Conservation (phyloP, 345 rosid species). For the Bruguiera gymnorhiza region DNA sequence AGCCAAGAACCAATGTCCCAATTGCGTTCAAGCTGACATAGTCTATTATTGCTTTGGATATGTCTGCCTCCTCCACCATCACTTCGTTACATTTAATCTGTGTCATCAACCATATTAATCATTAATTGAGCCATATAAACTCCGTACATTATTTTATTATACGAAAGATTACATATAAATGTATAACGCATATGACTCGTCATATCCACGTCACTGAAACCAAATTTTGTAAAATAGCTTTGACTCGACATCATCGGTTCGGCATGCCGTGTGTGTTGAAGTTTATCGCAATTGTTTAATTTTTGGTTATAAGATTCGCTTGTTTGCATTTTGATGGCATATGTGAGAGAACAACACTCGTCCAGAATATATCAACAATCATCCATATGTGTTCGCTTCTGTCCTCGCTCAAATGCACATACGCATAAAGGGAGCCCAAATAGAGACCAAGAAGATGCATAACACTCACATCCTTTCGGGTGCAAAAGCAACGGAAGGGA, state of each 20-base stretch:
- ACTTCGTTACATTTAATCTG: constrained; percentile 69
- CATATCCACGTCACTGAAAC: no score
- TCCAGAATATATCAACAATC: neutral
- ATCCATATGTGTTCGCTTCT: neutral
- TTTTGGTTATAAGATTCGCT: no score
- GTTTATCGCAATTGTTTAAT: no score
- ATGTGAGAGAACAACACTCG: neutral
- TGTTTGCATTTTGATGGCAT: no score
- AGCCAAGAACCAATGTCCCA: constrained; percentile 51
- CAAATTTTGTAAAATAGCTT: no score
- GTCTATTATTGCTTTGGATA: constrained; percentile 50
- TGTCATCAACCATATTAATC: neutral
- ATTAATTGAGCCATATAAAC: neutral
- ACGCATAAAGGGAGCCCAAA: neutral
- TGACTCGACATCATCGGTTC: no score
- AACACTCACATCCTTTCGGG: constrained; percentile 61
- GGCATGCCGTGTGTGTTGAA: no score
- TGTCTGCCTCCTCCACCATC: constrained; percentile 48
- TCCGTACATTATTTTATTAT: neutral
- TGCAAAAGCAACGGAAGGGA: constrained; percentile 84
- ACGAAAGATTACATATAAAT: neutral
- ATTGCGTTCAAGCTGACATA: constrained; percentile 35
- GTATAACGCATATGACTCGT: neutral
- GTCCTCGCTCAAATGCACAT: neutral
- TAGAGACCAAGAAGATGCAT: neutral